Evolutionary conservation across 305 asterid genomes (phyloP).

Genomic region (Coffea humblotiana): DNA sequence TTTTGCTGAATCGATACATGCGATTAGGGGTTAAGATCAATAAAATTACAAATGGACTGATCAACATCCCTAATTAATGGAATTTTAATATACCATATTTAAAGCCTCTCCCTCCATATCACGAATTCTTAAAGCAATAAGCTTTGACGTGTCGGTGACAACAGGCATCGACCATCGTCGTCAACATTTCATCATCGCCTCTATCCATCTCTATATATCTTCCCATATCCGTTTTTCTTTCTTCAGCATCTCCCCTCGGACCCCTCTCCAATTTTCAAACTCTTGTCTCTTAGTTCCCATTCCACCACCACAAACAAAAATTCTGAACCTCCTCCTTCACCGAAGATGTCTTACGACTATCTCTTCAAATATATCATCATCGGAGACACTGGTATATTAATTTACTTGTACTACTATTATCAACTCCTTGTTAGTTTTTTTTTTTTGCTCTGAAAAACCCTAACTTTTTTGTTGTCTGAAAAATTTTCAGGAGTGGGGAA

Average conservation of each 20-base stretch:
- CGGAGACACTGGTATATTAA: slow-evolving; percentile 56
- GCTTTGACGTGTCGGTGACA: not conserved
- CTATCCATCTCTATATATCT: not conserved
- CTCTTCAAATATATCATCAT: slow-evolving; percentile 69
- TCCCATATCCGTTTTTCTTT: not conserved
- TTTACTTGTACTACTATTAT: not conserved
- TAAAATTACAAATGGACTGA: too few species aligned
- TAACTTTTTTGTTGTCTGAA: slow-evolving; percentile 16
- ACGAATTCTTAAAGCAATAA: not conserved
- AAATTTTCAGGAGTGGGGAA: slow-evolving; percentile 64
- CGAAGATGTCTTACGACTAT: slow-evolving; percentile 60
- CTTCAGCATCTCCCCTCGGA: not conserved
- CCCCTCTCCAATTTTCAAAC: not conserved
- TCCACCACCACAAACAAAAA: not conserved
- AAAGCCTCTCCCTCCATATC: too few species aligned
- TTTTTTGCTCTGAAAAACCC: slow-evolving; percentile 13
- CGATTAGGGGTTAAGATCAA: too few species aligned
- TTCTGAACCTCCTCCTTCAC: not conserved
- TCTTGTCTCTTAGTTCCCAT: not conserved
- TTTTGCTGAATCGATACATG: too few species aligned
- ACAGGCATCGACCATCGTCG: not conserved
- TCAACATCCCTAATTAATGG: too few species aligned
- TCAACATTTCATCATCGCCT: not conserved
- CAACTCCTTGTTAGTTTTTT: too few species aligned
- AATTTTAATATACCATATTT: too few species aligned